Base-by-base conservation (phyloP, 2,329 filamentous ascomycete genomes). In the Emmonsia crescens region DNA sequence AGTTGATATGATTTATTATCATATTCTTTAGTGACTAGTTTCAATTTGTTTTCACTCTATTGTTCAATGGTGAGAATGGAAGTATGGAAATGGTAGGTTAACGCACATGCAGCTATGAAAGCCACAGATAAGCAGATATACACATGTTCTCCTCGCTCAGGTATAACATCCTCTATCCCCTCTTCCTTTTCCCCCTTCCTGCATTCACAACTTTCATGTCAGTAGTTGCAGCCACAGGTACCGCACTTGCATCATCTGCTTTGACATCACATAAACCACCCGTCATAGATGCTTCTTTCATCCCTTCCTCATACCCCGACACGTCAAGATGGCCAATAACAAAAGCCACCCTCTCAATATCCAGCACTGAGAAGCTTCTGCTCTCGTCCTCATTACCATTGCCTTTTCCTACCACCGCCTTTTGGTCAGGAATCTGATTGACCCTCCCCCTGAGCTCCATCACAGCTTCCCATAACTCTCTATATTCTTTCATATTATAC, bases 401-500 rank as follows among this genome's bases (percentile, higher is more conserved):
- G 16, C 49, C 51, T 8, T 54, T 29, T 33, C 46, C 24, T 33
- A 40, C 48, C 9, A 38, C 14, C 10, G 6, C 29, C 10, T 52
- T 48, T 10, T 51, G 27, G 1, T 64, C 49, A 3, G 38, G 55
- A 1, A 57, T 60, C 21, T 61, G 44, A 5, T 70, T 68, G 29
- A 76, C 56, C 14, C 71, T 64, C 29, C 24, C 44, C 21, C 62
- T 63, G 21, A 76, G 46, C 29, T 61, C 59, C 52, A 59, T 38
- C 29, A 68, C 67, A 9, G 67, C 69, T 44, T 68, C 62, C 69
- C 73, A 76, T 6, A 76, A 59, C 52, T 66, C 52, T 51, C 67
- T 62, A 64, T 77, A 78, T 64, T 78, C 76, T 21, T 68, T 65
- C 54, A 74, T 56, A 57, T 70, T 75, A 63, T 78, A 78, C 64